Evolutionary conservation across 1,284 basidiomycete species (phyloP), one percentile per base, ranked within the genome.

Genomic region (Moesziomyces aphidis): DNA sequence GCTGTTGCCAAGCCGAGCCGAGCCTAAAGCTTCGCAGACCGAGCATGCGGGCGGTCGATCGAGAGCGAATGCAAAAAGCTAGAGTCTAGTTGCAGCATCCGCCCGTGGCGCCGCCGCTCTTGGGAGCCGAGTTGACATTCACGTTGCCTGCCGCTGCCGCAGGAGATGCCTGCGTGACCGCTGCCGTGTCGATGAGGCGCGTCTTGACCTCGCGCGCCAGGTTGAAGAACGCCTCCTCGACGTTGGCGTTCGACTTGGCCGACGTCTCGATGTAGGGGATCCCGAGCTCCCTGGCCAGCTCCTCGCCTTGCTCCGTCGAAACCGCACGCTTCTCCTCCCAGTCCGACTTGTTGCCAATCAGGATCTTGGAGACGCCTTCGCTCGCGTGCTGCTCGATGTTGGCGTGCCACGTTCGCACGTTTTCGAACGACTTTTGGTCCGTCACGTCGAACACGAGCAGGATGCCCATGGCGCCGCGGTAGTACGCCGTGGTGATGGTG

Each of bases 401-500:
- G 48, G 92, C 88, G 86, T 98, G 94, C 97, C 97, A 99, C 81
- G 95, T 97, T 79, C 95, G 93, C 85, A 99, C 96, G 87, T 99
- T 98, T 85, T 94, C 93, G 88, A 99, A 99, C 26, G 94, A 97
- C 81, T 93, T 91, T 86, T 97, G 94, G 86, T 99, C 96, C 31
- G 97, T 99, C 45, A 99, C 95, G 85, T 99, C 97, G 86, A 98
- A 99, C 6, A 99, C 96, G 64, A 99, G 89, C 60, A 99, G 88
- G 83, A 99, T 99, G 58, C 97, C 97, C 96, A 99, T 99, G 19
- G 97, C 97, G 49, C 97, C 97, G 79, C 97, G 92, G 88, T 99
- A 99, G 87, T 99, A 99, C n/a, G 97, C 95, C 10, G 96, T 97
- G 47, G 97, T 99, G 86, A 99, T 99, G 48, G 97, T 99, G 83